Evolutionary conservation across 2,329 filamentous ascomycete species (phyloP).

Genomic region (Colletotrichum chrysophilum): DNA sequence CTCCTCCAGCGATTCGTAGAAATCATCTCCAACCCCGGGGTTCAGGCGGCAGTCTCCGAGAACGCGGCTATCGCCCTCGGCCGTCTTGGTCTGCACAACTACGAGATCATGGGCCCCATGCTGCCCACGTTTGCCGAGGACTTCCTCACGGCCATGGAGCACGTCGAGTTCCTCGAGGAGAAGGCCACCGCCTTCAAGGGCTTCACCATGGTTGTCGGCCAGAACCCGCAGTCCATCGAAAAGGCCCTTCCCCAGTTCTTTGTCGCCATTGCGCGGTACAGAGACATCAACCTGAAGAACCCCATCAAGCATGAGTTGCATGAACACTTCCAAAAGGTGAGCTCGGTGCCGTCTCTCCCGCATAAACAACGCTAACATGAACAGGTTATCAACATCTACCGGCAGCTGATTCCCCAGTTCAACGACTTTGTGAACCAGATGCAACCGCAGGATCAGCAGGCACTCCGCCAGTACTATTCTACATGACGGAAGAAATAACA

Average conservation of each 20-base stretch:
- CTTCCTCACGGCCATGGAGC: constrained; percentile 82
- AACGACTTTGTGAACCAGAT: constrained; percentile 58
- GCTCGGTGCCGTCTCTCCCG: constrained; percentile 32
- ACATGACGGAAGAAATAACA: constrained; percentile 7
- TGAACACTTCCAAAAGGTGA: constrained; percentile 78
- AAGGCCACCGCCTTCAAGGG: constrained; percentile 94
- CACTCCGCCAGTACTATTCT: constrained; percentile 52
- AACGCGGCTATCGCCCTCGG: constrained; percentile 95
- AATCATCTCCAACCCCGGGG: constrained; percentile 84
- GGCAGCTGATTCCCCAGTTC: constrained; percentile 65
- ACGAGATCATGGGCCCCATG: constrained; percentile 77
- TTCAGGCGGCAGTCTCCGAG: constrained; percentile 87
- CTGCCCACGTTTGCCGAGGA: constrained; percentile 80
- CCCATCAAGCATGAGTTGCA: constrained; percentile 70
- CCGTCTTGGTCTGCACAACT: constrained; percentile 80
- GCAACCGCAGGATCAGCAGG: constrained; percentile 53
- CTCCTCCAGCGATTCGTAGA: constrained; percentile 79
- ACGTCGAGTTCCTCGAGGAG: constrained; percentile 88
- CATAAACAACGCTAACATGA: constrained; percentile 8
- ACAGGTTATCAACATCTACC: constrained; percentile 60
- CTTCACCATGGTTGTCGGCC: constrained; percentile 82
- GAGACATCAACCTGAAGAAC: constrained; percentile 64
- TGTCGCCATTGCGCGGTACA: constrained; percentile 79
- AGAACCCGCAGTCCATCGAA: constrained; percentile 93
- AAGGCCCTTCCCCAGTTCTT: constrained; percentile 84